A percentile compares a stretch with the other conserved stretches of the same genome.
Conservation (phyloP, 2,329 filamentous ascomycete species). For the Escovopsis sp. region DNA sequence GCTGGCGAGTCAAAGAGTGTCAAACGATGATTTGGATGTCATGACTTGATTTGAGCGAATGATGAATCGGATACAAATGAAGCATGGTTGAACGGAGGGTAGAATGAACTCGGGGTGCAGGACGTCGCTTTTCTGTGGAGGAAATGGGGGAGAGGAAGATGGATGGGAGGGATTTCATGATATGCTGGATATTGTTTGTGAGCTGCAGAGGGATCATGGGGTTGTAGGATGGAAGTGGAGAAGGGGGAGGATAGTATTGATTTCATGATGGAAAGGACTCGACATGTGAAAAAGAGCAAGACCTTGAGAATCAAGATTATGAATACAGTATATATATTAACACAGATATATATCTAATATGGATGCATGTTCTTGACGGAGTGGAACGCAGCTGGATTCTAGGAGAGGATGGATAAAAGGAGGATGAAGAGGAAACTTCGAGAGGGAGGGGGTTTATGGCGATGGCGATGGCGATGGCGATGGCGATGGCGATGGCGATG, state of each 20-base stretch:
- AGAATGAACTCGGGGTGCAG: background rate
- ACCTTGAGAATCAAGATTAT: conserved; percentile 3
- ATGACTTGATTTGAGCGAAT: conserved; percentile 3
- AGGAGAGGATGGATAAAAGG: no score
- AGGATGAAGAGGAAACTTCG: no score
- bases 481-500: no score
- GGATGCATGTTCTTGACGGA: no score
- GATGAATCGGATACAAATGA: background rate
- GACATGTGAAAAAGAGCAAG: conserved; percentile 2
- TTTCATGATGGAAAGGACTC: conserved; percentile 4
- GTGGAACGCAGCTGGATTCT: no score
- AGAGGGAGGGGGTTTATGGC: no score
- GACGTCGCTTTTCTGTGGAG: no score
- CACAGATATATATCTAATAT: background rate
- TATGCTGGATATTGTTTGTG: no score
- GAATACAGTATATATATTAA: conserved; percentile 1
- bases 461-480: no score
- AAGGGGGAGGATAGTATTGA: no score
- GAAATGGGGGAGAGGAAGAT: no score
- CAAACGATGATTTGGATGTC: conserved; percentile 9
- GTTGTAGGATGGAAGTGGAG: background rate
- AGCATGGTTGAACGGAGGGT: background rate
- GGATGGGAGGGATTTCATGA: no score
- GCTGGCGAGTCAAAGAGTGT: conserved; percentile 4
- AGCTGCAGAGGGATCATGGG: conserved; percentile 2